Evolutionary conservation across 1,284 basidiomycete genomes (phyloP), one percentile per base, ranked within the genome.

Genomic region (Porodaedalea pini): DNA sequence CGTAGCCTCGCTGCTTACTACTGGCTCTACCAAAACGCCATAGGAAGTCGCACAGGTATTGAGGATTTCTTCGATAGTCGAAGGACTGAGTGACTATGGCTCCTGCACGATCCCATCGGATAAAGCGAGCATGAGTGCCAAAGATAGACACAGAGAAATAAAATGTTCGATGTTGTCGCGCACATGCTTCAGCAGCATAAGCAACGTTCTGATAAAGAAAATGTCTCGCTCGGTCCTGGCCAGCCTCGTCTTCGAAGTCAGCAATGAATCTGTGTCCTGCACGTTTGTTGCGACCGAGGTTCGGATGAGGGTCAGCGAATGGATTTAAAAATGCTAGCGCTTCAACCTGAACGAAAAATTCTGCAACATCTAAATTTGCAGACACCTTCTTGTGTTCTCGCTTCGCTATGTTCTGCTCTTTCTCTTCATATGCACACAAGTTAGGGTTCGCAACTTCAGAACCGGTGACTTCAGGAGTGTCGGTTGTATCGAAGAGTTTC

Each of bases 41-140:
- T 7, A 49, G 25, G n/a, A 29, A 49, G 5, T 31, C 23, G n/a
- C 27, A 36, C 32, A 49, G 15, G 6, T 25, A 2, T n/a, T 31
- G 7, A 7, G 47, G 47, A 5, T 49, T 5, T 8, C 27, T 4
- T n/a, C n/a, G 10, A 27, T 49, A 49, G 19, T 49, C 25, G 47
- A 49, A 49, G 1, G 47, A 19, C 4, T n/a, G 7, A 15, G 47
- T 49, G 7, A 49, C 47, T 15, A 49, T 49, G n/a, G 27, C 47
- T 49, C 47, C 47, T n/a, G 47, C 27, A n/a, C 47, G 47, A 31
- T 49, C 47, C 47, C 47, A 49, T 19, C 47, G 47, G n/a, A 49
- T 25, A 8, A 49, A 32, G 15, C 47, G 27, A 6, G 47, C 47
- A 15, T n/a, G 8, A 8, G 47, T 31, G 25, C 47, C 47, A 27